Evolutionary conservation across 352 stramenopile species (phyloP).

Genomic region (Globisporangium mamillatum): DNA sequence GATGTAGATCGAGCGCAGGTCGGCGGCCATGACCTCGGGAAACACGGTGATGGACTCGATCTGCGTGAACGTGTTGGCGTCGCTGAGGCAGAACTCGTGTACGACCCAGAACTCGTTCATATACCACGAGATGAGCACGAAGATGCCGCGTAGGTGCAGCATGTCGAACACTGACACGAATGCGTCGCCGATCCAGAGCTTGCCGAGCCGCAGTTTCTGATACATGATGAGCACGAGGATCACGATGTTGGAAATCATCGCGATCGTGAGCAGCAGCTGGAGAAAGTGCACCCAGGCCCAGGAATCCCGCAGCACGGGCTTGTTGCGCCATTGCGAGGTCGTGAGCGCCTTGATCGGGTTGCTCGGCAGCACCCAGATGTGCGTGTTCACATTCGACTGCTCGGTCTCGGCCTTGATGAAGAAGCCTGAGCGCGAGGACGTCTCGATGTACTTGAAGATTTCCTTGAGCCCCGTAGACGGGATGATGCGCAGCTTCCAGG

Average conservation of each 20-base stretch:
- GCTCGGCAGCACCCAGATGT: neutral
- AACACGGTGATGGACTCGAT: slow-evolving; percentile 26
- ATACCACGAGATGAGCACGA: slow-evolving; percentile 38
- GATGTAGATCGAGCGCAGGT: slow-evolving; percentile 27
- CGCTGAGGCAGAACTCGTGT: slow-evolving; percentile 38
- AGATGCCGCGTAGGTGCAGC: slow-evolving; percentile 28
- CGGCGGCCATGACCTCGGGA: slow-evolving; percentile 22
- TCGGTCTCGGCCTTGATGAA: slow-evolving; percentile 5
- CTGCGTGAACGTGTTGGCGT: slow-evolving; percentile 23
- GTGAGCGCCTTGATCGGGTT: neutral
- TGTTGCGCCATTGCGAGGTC: neutral
- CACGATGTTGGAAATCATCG: slow-evolving; percentile 32
- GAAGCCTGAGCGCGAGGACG: slow-evolving; percentile 2
- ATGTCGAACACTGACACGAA: slow-evolving; percentile 36
- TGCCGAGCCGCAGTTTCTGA: slow-evolving; percentile 28
- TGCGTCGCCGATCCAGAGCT: slow-evolving; percentile 40
- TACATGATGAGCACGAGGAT: slow-evolving; percentile 32
- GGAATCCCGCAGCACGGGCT: slow-evolving; percentile 30
- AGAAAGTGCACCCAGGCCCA: slow-evolving; percentile 52
- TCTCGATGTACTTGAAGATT: slow-evolving; percentile 12
- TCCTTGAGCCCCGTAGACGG: slow-evolving; percentile 5
- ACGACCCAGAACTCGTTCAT: slow-evolving; percentile 47
- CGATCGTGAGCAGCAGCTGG: slow-evolving; percentile 35
- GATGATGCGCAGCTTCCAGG: slow-evolving; percentile 34
- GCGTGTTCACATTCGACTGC: slow-evolving; percentile 17